These are phyloP conservation scores for Metarhizium robertsii DNA, from an alignment of 2,329 filamentous ascomycete genomes.

Conservation along the genomic window DNA sequence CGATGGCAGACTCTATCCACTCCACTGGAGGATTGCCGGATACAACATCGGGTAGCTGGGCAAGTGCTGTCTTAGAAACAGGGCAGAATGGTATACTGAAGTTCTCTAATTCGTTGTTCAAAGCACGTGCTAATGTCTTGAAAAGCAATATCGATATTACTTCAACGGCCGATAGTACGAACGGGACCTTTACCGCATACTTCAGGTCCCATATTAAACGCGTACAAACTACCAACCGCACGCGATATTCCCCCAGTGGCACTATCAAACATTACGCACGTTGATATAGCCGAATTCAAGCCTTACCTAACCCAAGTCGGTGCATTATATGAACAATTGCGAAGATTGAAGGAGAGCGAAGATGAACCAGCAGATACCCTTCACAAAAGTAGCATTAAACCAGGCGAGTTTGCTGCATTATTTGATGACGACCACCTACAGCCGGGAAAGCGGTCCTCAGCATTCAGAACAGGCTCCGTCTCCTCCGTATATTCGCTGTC, in stretches of 20 bases:
- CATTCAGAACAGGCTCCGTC: no score
- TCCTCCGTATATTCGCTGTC: slow-evolving; percentile 40
- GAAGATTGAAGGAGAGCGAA: slow-evolving; percentile 68
- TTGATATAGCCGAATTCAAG: slow-evolving; percentile 72
- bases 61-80: not conserved
- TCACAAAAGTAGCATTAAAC: slow-evolving; percentile 28
- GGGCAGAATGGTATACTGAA: not conserved
- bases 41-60: not conserved
- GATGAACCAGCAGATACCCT: slow-evolving; percentile 47
- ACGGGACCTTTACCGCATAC: slow-evolving; percentile 78
- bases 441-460: slow-evolving; percentile 13
- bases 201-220: slow-evolving; percentile 54
- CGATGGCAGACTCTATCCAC: not conserved
- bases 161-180: slow-evolving; percentile 81
- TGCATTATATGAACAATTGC: slow-evolving; percentile 78
- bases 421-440: slow-evolving; percentile 16
- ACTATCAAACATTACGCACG: slow-evolving; percentile 75
- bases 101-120: not conserved
- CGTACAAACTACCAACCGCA: slow-evolving; percentile 73
- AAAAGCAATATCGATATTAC: slow-evolving; percentile 80
- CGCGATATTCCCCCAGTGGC: slow-evolving; percentile 90
- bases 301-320: slow-evolving; percentile 80
- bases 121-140: not conserved
- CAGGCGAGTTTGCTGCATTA: slow-evolving; percentile 33
- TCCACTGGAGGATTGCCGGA: not conserved